These are phyloP conservation scores for Amanita fuliginea DNA, from an alignment of 768 basidiomycete genomes.

Conservation along the genomic window DNA sequence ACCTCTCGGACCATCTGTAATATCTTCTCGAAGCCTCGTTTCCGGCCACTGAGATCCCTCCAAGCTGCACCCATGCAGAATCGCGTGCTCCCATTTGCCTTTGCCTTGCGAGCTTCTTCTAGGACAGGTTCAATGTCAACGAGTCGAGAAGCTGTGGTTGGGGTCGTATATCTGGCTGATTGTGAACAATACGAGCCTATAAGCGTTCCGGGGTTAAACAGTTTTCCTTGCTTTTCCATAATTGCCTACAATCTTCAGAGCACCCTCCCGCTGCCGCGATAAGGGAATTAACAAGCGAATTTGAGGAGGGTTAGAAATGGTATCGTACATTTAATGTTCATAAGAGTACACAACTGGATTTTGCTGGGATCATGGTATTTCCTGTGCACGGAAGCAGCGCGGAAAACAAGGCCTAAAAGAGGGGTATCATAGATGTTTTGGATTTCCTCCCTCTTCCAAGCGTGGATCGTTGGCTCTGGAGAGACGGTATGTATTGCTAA, in stretches of 20 bases:
- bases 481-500: constrained; percentile 53
- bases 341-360: constrained; percentile 92
- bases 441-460: constrained; percentile 76
- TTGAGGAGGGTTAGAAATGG: constrained; percentile 10
- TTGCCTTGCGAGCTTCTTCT: constrained; percentile 86
- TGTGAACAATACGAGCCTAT: constrained; percentile 96
- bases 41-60: constrained; percentile 88
- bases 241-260: constrained; percentile 77
- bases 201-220: not conserved
- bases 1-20: constrained; percentile 85
- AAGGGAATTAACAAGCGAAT: constrained; percentile 13
- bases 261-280: constrained; percentile 77
- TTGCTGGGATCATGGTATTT: constrained; percentile 80
- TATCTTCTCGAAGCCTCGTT: constrained; percentile 89
- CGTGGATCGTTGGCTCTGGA: constrained; percentile 31
- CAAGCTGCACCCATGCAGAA: constrained; percentile 99
- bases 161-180: constrained; percentile 84
- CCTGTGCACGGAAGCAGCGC: constrained; percentile 76
- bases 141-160: constrained; percentile 80
- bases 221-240: constrained; percentile 1
- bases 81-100: constrained; percentile 91
- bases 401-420: constrained; percentile 81
- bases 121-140: constrained; percentile 88
- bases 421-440: constrained; percentile 79
- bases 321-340: constrained; percentile 92